Base-by-base conservation (phyloP, 2,329 filamentous ascomycete genomes). In the Neopestalotiopsis sp. region DNA sequence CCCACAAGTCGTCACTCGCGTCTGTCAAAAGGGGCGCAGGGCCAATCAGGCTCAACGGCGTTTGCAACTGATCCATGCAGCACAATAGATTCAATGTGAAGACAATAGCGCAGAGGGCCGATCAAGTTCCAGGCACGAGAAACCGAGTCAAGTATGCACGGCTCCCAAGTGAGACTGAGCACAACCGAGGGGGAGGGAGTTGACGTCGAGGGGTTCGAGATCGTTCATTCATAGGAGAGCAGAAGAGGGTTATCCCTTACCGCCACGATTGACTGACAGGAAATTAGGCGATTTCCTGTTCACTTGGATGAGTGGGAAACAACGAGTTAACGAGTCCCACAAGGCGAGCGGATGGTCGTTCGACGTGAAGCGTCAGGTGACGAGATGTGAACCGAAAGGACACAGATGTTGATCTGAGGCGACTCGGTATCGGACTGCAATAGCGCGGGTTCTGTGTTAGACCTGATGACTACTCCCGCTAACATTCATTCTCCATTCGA, bases 251-350 rank as follows among this genome's bases (percentile, higher is more conserved):
- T 74, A 71, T 79, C 75, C 80, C 87, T 87, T 88, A 89, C 86
- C 84, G 82, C 82, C 82, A 84, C 81, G 79, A 79, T 84, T 79
- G 78, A 81, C 81, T 79, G 79, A 80, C 80, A 79, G 79, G 79
- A 83, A 80, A 82, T 84, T 83, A 80, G 32, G 82, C 78, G 84
- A 82, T 84, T 52, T 83, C 82, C 83, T 83, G 82, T 78, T 28
- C 56, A 71, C 71, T 79, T 78, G 45, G 45, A 17, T 77, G 78
- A 77, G 83, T 84, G 84, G 87, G 85, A 89, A 38, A 85, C 83
- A 85, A 88, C 87, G 88, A 89, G 86, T 82, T 86, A 89, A 89
- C 86, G 87, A 88, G 86, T 89, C 87, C 88, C 85, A 87, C 84
- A 77, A 17, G 77, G 78, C 79, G 77, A 78, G 81, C 81, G 71